Percentiles rank a stretch among this genome's conserved stretches.
These are phyloP conservation scores for Aciculosporium take DNA, from an alignment of 2,329 filamentous ascomycete genomes.

Conservation along the genomic window DNA sequence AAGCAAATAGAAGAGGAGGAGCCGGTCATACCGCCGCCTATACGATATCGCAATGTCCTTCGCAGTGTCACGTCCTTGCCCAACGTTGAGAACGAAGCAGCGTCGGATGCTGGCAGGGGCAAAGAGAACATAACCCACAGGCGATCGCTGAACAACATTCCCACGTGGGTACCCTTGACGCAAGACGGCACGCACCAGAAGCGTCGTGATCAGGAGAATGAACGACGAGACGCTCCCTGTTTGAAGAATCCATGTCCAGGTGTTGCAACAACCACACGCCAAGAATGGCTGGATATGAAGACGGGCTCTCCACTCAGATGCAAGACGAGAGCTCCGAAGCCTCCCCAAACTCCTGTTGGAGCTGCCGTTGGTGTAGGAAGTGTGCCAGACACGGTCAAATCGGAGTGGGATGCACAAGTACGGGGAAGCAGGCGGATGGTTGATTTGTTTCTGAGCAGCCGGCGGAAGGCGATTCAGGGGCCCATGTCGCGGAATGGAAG, in stretches of 20 bases:
- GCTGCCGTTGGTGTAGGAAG: neutral
- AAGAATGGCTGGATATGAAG: constrained; percentile 10
- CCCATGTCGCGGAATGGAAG: constrained; percentile 13
- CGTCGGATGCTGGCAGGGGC: neutral
- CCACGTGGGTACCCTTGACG: constrained; percentile 6
- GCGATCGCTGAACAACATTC: constrained; percentile 14
- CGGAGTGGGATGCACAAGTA: constrained; percentile 18
- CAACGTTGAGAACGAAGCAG: neutral
- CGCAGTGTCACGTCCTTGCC: neutral
- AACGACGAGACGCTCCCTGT: constrained; percentile 9
- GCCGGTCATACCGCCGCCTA: neutral
- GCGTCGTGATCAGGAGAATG: constrained; percentile 10
- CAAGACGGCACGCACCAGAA: constrained; percentile 11
- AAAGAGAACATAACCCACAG: constrained; percentile 9
- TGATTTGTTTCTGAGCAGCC: constrained; percentile 37
- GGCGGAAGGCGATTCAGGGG: constrained; percentile 27
- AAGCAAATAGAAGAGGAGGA: neutral
- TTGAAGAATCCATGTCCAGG: constrained; percentile 18
- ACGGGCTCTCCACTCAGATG: constrained; percentile 10
- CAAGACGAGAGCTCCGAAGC: neutral
- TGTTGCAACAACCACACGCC: constrained; percentile 10
- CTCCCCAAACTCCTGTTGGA: constrained; percentile 2
- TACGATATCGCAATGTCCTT: constrained; percentile 2
- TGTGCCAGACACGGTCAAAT: constrained; percentile 1
- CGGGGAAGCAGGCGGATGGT: constrained; percentile 38